Evolutionary conservation across 2,329 filamentous ascomycete genomes (phyloP).

Genomic region (Ustulina deusta): DNA sequence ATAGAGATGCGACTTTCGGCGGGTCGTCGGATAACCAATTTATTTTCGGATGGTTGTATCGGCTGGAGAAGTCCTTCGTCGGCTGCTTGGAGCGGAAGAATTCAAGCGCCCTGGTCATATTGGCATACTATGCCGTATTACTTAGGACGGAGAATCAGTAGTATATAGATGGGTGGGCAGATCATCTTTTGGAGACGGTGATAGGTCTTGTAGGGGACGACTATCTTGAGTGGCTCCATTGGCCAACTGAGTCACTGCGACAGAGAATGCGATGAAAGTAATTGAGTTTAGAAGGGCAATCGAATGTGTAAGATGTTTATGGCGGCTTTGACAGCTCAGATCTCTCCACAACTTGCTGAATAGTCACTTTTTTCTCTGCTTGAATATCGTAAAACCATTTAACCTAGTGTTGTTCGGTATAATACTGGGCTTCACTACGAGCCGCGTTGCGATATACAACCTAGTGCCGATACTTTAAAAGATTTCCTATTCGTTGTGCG

Average conservation of each 20-base stretch:
- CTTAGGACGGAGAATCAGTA: constrained; percentile 13
- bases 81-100: constrained; percentile 4
- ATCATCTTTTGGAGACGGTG: constrained; percentile 3
- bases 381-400: not conserved
- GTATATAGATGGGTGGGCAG: constrained; percentile 20
- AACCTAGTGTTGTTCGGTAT: not conserved
- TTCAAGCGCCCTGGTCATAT: constrained; percentile 9
- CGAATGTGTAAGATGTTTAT: not conserved
- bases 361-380: not conserved
- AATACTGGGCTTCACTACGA: not conserved
- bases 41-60: constrained; percentile 22
- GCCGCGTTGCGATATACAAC: not conserved
- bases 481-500: no score
- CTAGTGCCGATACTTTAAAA: not conserved
- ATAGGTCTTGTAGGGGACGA: constrained; percentile 3
- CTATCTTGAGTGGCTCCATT: constrained; percentile 8
- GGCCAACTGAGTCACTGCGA: constrained; percentile 11
- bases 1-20: constrained; percentile 16
- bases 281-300: not conserved
- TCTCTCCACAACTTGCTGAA: not conserved
- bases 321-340: no score
- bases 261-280: not conserved
- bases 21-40: constrained; percentile 9
- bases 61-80: constrained; percentile 1
- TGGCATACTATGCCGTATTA: constrained; percentile 20